A percentile compares a stretch with the other conserved stretches of the same genome.
These are phyloP conservation scores for Geotrichum ghanense DNA, from an alignment of 805 yeast genomes.

Conservation along the genomic window DNA sequence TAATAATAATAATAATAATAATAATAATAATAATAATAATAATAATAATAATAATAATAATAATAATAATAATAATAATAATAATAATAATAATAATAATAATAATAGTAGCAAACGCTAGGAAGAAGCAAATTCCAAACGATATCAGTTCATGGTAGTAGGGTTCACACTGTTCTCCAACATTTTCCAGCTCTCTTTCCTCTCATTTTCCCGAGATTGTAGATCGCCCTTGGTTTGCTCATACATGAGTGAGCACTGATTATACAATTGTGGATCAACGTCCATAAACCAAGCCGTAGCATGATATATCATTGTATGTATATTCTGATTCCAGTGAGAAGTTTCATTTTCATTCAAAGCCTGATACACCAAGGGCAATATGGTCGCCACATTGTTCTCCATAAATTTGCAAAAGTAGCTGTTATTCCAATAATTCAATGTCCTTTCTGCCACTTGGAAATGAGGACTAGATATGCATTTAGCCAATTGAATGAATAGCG, in stretches of 20 bases:
- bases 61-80: too few relatives aligned
- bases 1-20: too few relatives aligned
- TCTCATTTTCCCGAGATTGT: constrained; percentile 42
- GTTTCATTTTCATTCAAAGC: constrained; percentile 76
- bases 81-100: too few relatives aligned
- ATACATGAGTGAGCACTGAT: constrained; percentile 82
- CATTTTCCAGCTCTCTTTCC: constrained; percentile 49
- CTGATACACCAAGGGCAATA: constrained; percentile 84
- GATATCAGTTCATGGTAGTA: too few relatives aligned
- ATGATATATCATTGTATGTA: constrained; percentile 79
- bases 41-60: too few relatives aligned
- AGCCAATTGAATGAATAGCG: constrained; percentile 85
- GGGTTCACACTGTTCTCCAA: constrained; percentile 48
- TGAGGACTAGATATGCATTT: constrained; percentile 91
- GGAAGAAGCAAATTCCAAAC: too few relatives aligned
- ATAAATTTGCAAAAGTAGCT: constrained; percentile 85
- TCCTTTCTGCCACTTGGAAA: constrained; percentile 95
- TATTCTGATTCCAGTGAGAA: constrained; percentile 87
- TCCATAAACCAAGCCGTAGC: constrained; percentile 90
- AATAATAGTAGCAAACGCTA: too few relatives aligned
- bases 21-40: too few relatives aligned
- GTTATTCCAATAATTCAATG: constrained; percentile 86
- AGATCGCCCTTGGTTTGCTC: constrained; percentile 70
- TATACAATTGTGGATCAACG: constrained; percentile 80
- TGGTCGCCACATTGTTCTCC: constrained; percentile 78